Evolutionary conservation across 2,329 filamentous ascomycete genomes (phyloP).

Genomic region (Aspergillus sp.): DNA sequence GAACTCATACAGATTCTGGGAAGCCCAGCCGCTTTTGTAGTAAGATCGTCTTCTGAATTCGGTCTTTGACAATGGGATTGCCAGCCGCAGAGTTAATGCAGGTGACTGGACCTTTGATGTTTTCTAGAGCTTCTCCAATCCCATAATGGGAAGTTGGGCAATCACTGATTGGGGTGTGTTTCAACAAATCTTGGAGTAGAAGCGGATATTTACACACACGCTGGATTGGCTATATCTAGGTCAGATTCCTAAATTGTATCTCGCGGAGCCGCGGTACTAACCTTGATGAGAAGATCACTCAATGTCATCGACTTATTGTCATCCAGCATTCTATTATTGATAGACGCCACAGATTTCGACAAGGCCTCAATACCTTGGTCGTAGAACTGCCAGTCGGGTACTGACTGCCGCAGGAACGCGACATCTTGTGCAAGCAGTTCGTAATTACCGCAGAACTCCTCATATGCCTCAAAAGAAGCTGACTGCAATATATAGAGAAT

Average conservation of each 20-base stretch:
- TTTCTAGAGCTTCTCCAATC: constrained; percentile 67
- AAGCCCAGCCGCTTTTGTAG: constrained; percentile 79
- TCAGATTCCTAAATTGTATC: constrained; percentile 10
- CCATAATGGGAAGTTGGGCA: constrained; percentile 79
- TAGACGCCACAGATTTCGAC: constrained; percentile 67
- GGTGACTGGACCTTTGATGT: constrained; percentile 68
- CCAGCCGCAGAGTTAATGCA: constrained; percentile 83
- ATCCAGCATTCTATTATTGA: constrained; percentile 58
- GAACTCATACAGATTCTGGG: constrained; percentile 58
- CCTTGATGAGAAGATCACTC: constrained; percentile 86
- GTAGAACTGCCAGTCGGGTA: constrained; percentile 71
- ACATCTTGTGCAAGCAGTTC: constrained; percentile 79
- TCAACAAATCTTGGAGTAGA: constrained; percentile 77
- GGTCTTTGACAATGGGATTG: constrained; percentile 63
- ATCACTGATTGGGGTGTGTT: constrained; percentile 76
- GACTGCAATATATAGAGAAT: constrained; percentile 53
- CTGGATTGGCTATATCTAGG: constrained; percentile 70
- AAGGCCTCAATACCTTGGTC: constrained; percentile 82
- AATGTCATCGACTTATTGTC: constrained; percentile 74
- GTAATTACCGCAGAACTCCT: constrained; percentile 88
- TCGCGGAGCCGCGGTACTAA: constrained; percentile 26
- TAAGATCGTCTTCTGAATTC: constrained; percentile 76
- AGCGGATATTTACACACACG: constrained; percentile 87
- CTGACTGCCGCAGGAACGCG: constrained; percentile 60
- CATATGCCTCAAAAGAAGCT: constrained; percentile 77